Evolutionary conservation across 2,329 filamentous ascomycete species (phyloP), one percentile per base, ranked within the genome.

Genomic region (Akanthomyces lecanii): DNA sequence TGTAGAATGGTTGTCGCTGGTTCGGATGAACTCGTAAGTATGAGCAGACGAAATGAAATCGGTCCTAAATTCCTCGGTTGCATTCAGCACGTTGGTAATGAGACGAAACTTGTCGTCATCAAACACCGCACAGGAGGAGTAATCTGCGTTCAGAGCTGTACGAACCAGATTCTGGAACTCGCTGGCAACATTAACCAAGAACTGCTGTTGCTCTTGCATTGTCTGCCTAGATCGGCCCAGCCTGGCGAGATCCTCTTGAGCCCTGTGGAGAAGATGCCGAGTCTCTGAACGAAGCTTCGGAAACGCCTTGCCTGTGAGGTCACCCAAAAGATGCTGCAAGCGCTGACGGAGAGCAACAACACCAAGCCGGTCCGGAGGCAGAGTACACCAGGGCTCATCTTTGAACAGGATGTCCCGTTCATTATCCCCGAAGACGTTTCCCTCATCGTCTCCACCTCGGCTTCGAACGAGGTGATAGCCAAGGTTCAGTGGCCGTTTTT

Each of bases 231-330:
- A 48, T 4, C 44, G 51, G 3, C 69, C 68, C 0, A 71, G 59
- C 4, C 44, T 36, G 2, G 64, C 4, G 3, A 70, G 62, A 0
- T 64, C 44, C 5, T 61, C 62, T 11, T 63, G 21, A 2, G 63
- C 60, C 4, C 63, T 36, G 18, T n/a, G 28, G 7, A 68, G 59
- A 40, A 62, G 47, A 7, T 63, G 47, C n/a, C 56, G 48, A 16
- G 67, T 65, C 8, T 73, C 72, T 0, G 61, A 65, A 1, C 68
- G 65, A 4, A 75, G 63, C 10, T 63, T 65, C 5, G 69, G 69
- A 23, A 73, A 74, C 23, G 69, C 70, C 2, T 65, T 65, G n/a
- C 65, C 66, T 1, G 72, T 70, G 8, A 73, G 68, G 0, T 73
- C 67, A 3, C 67, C 68, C 0, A 75, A 66, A 0, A 75, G 66